Evolutionary conservation across 2,329 filamentous ascomycete genomes (phyloP), one percentile per base, ranked within the genome.

Genomic region (Ophiostoma quercus): DNA sequence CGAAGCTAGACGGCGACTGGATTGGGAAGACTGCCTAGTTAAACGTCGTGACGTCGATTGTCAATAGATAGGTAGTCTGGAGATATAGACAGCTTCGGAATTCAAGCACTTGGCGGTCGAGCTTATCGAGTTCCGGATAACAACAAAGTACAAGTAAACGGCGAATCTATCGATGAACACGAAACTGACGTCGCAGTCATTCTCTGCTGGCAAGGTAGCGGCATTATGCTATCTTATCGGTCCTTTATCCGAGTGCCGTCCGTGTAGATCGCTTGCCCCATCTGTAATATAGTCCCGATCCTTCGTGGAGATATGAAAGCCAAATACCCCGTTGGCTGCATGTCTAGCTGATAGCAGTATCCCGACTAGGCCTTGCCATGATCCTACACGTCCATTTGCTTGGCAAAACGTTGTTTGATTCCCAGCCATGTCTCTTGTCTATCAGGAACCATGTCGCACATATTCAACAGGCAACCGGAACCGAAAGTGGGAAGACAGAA

Each of bases 231-330:
- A 62, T 62, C 57, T 62, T 62, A 62, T 62, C 57, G 22, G 14
- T 32, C 57, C 57, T 57, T 62, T 16, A 9, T 62, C 25, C 57
- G 25, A 62, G 57, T 25, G 8, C 16, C 14, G 14, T n/a, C 34
- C 37, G 62, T 29, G n/a, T 65, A 65, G 62, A 39, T 39, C 19
- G 62, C 34, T 19, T 65, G 19, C 62, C 62, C 34, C 19, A 41
- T 65, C 62, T 8, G 62, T 65, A 34, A 2, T 29, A 22, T 39
- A 22, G 34, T 22, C 34, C 16, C 34, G 11, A 39, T 41, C 32
- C 29, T 19, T 62, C 57, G 14, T 5, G 29, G 12, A 9, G 51
- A 57, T 25, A 57, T 57, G 51, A 25, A 25, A 7, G 16, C 51
- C 51, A 12, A 22, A 25, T 54, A 19, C 41, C 41, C 41, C 43